Evolutionary conservation across 2,329 filamentous ascomycete genomes (phyloP).

Genomic region (Fusarium armeniacum): DNA sequence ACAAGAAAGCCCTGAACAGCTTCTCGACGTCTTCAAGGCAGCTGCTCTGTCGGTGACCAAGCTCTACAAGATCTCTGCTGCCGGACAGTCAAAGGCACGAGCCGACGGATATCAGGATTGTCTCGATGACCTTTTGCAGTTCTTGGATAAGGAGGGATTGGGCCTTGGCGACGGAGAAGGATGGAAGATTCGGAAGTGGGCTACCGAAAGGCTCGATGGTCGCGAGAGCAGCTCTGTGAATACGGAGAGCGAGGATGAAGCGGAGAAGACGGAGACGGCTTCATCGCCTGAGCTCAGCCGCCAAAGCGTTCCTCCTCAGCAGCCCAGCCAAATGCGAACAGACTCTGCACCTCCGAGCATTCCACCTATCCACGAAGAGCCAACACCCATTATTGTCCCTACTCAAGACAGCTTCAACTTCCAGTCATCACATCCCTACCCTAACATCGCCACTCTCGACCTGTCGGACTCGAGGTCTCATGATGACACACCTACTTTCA

Average conservation of each 20-base stretch:
- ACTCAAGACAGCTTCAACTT: constrained; percentile 77
- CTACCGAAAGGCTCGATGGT: constrained; percentile 77
- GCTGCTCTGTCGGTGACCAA: constrained; percentile 96
- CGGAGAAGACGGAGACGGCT: constrained; percentile 71
- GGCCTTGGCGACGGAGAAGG: constrained; percentile 85
- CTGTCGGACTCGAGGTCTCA: constrained; percentile 66
- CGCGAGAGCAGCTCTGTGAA: constrained; percentile 66
- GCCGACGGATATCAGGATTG: constrained; percentile 93
- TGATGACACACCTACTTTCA: constrained; percentile 53
- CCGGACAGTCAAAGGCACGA: constrained; percentile 80
- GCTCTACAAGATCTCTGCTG: constrained; percentile 91
- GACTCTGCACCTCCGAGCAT: constrained; percentile 50
- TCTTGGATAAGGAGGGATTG: constrained; percentile 85
- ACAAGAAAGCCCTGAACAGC: constrained; percentile 68
- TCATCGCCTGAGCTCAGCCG: constrained; percentile 71
- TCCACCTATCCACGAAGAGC: constrained; percentile 48
- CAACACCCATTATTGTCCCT: constrained; percentile 63
- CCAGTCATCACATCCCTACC: constrained; percentile 72
- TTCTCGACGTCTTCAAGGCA: constrained; percentile 90
- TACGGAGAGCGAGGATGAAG: constrained; percentile 78
- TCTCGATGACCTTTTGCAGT: constrained; percentile 87
- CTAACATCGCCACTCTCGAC: constrained; percentile 72
- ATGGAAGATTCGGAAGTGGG: constrained; percentile 73
- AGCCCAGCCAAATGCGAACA: constrained; percentile 43
- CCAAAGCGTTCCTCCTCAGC: constrained; percentile 60